Evolutionary conservation across 305 asterid species (phyloP).

Genomic region (Fraxinus albicans): DNA sequence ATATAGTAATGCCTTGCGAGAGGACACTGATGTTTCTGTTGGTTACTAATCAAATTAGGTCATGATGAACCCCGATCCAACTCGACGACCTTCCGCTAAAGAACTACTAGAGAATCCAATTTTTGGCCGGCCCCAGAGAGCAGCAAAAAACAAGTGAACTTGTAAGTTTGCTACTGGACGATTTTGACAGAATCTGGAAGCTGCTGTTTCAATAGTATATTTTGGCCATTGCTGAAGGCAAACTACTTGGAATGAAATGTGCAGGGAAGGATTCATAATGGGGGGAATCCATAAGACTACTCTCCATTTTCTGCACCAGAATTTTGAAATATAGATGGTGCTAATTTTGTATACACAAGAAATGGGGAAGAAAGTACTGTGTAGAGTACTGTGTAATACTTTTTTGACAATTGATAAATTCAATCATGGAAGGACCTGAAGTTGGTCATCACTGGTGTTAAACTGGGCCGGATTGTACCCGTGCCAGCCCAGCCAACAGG

Average conservation of each 20-base stretch:
- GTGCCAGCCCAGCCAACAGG: neutral
- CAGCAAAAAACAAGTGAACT: constrained; percentile 28
- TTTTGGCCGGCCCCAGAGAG: constrained; percentile 46
- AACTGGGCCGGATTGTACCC: neutral
- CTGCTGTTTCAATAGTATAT: constrained; percentile 11
- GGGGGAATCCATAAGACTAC: constrained; percentile 2
- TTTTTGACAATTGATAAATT: constrained; percentile 14
- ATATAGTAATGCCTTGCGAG: neutral
- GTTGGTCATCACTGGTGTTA: neutral
- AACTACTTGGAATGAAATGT: neutral
- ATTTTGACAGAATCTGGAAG: constrained; percentile 15
- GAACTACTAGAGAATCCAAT: constrained; percentile 64
- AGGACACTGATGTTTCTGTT: constrained; percentile 6
- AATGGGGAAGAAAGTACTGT: constrained; percentile 24
- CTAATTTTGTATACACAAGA: constrained; percentile 36
- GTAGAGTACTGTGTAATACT: neutral
- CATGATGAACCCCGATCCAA: constrained; percentile 88
- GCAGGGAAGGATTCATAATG: neutral
- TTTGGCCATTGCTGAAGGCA: constrained; percentile 8
- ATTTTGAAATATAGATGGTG: constrained; percentile 37
- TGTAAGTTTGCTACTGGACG: constrained; percentile 1
- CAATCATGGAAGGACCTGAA: neutral
- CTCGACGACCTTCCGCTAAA: constrained; percentile 69
- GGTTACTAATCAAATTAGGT: constrained; percentile 36
- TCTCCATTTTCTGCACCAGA: constrained; percentile 37